Evolutionary conservation across 164 flowering plant genomes (phyloP).

Genomic region (Vitis cinerea): DNA sequence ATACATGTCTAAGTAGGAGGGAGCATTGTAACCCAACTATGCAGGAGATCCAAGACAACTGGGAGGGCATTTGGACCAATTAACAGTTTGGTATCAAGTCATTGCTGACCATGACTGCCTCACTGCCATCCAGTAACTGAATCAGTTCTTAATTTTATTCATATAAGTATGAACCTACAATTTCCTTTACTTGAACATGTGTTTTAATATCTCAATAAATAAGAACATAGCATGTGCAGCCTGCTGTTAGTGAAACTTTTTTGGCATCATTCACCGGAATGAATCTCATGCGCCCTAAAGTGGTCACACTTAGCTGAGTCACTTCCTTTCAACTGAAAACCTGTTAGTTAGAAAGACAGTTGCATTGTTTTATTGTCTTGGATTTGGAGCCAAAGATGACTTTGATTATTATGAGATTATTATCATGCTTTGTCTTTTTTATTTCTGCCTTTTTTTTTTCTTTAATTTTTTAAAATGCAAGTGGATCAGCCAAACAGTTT

Average conservation of each 20-base stretch:
- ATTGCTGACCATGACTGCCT: not conserved
- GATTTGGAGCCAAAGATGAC: not conserved
- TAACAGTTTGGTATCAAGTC: not conserved
- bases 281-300: not conserved
- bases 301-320: not conserved
- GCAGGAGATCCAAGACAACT: not conserved
- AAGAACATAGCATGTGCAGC: constrained; percentile 15
- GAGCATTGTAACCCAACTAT: not conserved
- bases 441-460: no score
- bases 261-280: not conserved
- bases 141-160: not conserved
- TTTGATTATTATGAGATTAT: not conserved
- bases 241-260: not conserved
- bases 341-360: not conserved
- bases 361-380: not conserved
- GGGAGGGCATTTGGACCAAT: not conserved
- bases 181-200: not conserved
- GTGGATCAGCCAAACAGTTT: no score
- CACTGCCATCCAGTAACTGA: not conserved
- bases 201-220: not conserved
- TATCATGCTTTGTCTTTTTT: no score
- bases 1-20: not conserved
- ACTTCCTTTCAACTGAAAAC: no score
- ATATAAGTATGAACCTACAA: not conserved
- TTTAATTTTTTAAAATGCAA: no score